Evolutionary conservation across 2,329 filamentous ascomycete genomes (phyloP).

Genomic region (Colletotrichum tanaceti): DNA sequence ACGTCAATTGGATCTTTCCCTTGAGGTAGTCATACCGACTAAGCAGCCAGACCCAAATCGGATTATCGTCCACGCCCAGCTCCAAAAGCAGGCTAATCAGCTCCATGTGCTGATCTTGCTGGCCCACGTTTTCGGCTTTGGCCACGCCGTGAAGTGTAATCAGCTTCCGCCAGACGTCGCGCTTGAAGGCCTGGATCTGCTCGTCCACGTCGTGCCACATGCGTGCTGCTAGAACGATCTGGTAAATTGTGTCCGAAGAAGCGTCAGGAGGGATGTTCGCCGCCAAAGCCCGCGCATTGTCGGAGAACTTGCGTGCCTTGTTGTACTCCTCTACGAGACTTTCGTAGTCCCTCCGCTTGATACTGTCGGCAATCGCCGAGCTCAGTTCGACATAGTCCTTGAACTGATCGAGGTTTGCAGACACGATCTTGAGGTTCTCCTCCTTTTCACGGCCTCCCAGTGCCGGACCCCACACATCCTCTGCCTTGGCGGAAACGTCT

Average conservation of each 20-base stretch:
- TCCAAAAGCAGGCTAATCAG: constrained; percentile 91
- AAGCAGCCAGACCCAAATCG: constrained; percentile 94
- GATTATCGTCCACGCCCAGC: constrained; percentile 93
- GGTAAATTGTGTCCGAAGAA: constrained; percentile 81
- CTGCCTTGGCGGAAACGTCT: constrained; percentile 92
- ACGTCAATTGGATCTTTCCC: constrained; percentile 81
- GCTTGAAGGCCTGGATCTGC: constrained; percentile 87
- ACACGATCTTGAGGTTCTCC: constrained; percentile 82
- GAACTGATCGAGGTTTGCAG: constrained; percentile 81
- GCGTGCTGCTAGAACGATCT: constrained; percentile 86
- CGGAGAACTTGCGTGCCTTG: constrained; percentile 82
- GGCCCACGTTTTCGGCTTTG: constrained; percentile 59
- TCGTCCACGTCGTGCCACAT: constrained; percentile 96
- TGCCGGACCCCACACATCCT: constrained; percentile 97
- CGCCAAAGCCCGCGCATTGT: constrained; percentile 77
- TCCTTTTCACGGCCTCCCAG: constrained; percentile 92
- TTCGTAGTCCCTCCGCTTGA: constrained; percentile 92
- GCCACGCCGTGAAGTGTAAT: constrained; percentile 72
- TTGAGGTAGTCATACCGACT: constrained; percentile 92
- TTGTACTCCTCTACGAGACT: constrained; percentile 87
- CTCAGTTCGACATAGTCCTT: constrained; percentile 86
- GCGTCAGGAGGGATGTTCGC: constrained; percentile 64
- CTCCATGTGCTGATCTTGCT: constrained; percentile 89
- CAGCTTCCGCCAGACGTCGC: constrained; percentile 87
- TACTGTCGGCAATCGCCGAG: constrained; percentile 80